Percentiles rank a stretch among this genome's conserved stretches.
These are phyloP conservation scores for Henckelia pumila DNA, from an alignment of 257 asterid genomes.

Conservation along the genomic window DNA sequence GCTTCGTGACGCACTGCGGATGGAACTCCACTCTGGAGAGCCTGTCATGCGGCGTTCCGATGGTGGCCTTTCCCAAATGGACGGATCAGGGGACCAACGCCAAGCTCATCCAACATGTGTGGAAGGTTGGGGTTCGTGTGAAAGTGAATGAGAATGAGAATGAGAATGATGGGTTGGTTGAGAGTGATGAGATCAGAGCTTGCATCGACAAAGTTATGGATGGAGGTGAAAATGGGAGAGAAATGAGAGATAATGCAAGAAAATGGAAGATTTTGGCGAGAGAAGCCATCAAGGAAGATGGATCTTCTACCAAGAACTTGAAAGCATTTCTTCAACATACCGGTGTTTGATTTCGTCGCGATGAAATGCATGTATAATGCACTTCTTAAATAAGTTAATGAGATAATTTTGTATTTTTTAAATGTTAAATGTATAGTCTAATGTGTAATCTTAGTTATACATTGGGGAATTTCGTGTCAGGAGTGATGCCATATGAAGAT, in stretches of 20 bases:
- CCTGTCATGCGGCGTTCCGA: slow-evolving; percentile 31
- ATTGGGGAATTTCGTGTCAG: too few species aligned
- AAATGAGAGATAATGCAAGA: slow-evolving; percentile 23
- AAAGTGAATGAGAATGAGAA: slow-evolving; percentile 8
- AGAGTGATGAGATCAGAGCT: slow-evolving; percentile 31
- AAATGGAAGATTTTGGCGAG: slow-evolving; percentile 26
- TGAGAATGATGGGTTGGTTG: slow-evolving; percentile 26
- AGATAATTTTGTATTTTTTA: too few species aligned
- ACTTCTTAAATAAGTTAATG: too few species aligned
- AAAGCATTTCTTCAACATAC: not conserved
- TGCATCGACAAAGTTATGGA: slow-evolving; percentile 34
- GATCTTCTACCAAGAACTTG: not conserved
- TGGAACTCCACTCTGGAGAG: slow-evolving; percentile 70
- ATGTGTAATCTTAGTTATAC: too few species aligned
- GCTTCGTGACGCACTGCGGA: slow-evolving; percentile 63
- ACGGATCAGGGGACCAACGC: slow-evolving; percentile 39
- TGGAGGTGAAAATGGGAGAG: slow-evolving; percentile 26
- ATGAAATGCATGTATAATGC: too few species aligned
- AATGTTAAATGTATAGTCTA: too few species aligned
- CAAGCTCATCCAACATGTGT: slow-evolving; percentile 36
- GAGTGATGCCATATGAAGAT: too few species aligned
- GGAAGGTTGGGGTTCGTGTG: slow-evolving; percentile 35
- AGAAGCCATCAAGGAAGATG: slow-evolving; percentile 25
- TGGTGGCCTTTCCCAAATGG: slow-evolving; percentile 30
- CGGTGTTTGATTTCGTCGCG: too few species aligned